Base-by-base conservation (phyloP, 768 basidiomycete species). In the Suillus paluster region DNA sequence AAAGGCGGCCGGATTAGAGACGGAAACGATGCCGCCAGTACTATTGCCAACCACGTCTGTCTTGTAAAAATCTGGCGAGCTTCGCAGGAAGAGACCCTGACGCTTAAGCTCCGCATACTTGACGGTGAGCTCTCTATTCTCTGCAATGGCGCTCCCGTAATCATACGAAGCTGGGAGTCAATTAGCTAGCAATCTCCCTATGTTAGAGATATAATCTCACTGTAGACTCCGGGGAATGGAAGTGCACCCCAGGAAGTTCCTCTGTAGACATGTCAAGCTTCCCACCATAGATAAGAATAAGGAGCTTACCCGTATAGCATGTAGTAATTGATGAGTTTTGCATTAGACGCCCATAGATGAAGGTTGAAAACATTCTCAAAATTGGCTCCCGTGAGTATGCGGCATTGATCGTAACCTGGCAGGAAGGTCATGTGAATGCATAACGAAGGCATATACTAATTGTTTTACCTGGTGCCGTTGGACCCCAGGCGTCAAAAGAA, bases 161-260 rank as follows among this genome's bases (percentile, higher is more conserved):
- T 95, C 93, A 59, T 95, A 95, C 27, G 90, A 92, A 3, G 84
- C 71, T 73, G 25, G 19, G 19, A 34, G 21, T 27, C 17, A 19
- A 55, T 55, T 6, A 55, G 54, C 36, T 8, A 57, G 42, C 5
- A 9, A 10, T 46, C 63, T 61, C 64, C 50, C 19, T 21, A 9
- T 56, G 17, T 11, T 39, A 25, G 57, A 60, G 7, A 34, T 21
- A 46, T 27, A 57, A 52, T 70, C 75, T 72, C 69, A 71, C 80
- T 86, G 70, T 88, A 87, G 17, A 91, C 92, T 10, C 87, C 90
- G 15, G 85, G 92, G 78, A 86, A 91, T 1, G 93, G 89, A 46
- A 94, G 78, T 11, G 82, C 89, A 44, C 91, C 93, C 91, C 92
- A 95, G 14, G 89, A 92, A 1, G 93, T 94, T 25, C 93, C 92